Evolutionary conservation across 2,329 filamentous ascomycete genomes (phyloP).

Genomic region (Lecanicillium sp.): DNA sequence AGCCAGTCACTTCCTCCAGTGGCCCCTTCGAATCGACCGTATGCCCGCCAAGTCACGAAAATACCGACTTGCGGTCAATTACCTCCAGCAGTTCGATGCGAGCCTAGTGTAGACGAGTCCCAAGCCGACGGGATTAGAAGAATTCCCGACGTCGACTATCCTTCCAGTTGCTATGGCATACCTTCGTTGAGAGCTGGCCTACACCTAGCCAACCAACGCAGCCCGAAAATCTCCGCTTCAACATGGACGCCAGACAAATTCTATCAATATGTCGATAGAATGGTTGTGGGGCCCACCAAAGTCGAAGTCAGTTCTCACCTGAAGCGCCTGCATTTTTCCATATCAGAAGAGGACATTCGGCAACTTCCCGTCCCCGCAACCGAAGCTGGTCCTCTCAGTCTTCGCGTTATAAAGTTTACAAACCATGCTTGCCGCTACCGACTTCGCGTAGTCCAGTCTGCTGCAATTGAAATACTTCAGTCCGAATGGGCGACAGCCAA

Average conservation of each 20-base stretch:
- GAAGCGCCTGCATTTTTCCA: neutral
- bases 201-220: constrained; percentile 42
- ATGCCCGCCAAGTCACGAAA: too few relatives aligned
- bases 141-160: constrained; percentile 30
- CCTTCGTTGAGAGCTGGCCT: constrained; percentile 38
- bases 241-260: neutral
- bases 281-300: constrained; percentile 7
- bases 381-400: neutral
- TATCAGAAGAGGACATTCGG: neutral
- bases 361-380: neutral
- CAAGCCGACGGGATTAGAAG: neutral
- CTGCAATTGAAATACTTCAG: neutral
- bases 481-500: neutral
- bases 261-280: constrained; percentile 5
- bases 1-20: too few relatives aligned
- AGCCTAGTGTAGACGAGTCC: too few relatives aligned
- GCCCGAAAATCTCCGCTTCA: constrained; percentile 36
- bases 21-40: too few relatives aligned
- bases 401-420: neutral
- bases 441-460: neutral
- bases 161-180: constrained; percentile 35
- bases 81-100: too few relatives aligned
- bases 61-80: too few relatives aligned
- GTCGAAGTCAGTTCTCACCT: neutral
- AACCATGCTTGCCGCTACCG: constrained; percentile 7